These are phyloP conservation scores for Nakazawaea sp. DNA, from an alignment of 805 yeast genomes.

Conservation along the genomic window DNA sequence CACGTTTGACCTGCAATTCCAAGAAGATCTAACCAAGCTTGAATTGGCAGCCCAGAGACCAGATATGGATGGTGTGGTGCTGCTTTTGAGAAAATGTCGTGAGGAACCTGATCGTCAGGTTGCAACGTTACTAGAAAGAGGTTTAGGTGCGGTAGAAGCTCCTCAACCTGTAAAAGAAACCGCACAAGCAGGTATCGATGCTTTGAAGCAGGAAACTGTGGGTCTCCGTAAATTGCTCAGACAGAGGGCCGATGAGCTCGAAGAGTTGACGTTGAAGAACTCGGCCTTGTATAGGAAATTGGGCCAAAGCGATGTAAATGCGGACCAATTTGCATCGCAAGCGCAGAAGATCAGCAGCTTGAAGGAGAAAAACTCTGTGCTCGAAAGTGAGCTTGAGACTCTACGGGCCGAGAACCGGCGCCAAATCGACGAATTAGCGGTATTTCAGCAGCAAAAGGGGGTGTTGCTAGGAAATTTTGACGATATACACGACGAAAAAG, in stretches of 20 bases:
- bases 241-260: constrained; percentile 19
- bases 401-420: constrained; percentile 18
- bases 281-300: constrained; percentile 38
- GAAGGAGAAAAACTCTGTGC: constrained; percentile 16
- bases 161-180: too few relatives aligned
- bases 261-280: constrained; percentile 39
- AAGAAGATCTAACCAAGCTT: too few relatives aligned
- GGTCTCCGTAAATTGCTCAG: background rate
- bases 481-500: constrained; percentile 26
- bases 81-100: too few relatives aligned
- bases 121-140: too few relatives aligned
- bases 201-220: constrained; percentile 1
- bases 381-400: constrained; percentile 13
- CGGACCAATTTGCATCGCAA: constrained; percentile 19
- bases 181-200: too few relatives aligned
- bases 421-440: constrained; percentile 16
- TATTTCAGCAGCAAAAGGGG: constrained; percentile 18
- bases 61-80: too few relatives aligned
- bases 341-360: constrained; percentile 17
- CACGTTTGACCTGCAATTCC: too few relatives aligned
- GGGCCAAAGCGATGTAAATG: constrained; percentile 23
- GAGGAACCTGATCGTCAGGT: too few relatives aligned
- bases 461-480: constrained; percentile 25
- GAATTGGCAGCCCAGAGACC: too few relatives aligned
- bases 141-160: too few relatives aligned